Base-by-base conservation (phyloP, 192 early-diverging fungal genomes). In the Backusella psychrophila region DNA sequence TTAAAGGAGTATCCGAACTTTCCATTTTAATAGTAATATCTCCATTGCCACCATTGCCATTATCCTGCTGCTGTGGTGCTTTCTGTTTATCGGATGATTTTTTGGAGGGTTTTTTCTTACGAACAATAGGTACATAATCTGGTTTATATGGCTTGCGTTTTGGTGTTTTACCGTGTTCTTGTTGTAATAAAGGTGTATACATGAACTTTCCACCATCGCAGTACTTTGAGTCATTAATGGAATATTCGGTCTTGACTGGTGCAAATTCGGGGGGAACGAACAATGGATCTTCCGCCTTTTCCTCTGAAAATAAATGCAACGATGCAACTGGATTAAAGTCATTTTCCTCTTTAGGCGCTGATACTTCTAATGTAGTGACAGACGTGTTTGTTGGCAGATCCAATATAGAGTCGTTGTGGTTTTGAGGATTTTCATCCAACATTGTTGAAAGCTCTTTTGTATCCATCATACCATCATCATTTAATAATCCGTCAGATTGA, bases 201-300 rank as follows among this genome's bases (percentile, higher is more conserved):
- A 68, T 72, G 56, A 83, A 83, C 63, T 83, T 83, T 19, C 82
- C 82, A 29, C 82, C 82, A 31, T 73, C 42, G n/a, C 59, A 65
- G 36, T 83, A 83, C 42, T 83, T 83, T n/a, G 82, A 72, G 72
- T 80, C 76, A 29, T 83, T 75, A 11, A 83, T 79, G 9, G 68
- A 41, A 35, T 53, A 66, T 12, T 69, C 39, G 1, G 80, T 41
- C 7, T 68, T 26, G 19, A 83, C 35, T 19, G 82, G 82, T 7
- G 82, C 78, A 72, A 80, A 80, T 33, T 77, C 69, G 5, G 82
- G 76, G 5, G 78, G 82, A 19, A 80, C 73, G 31, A 77, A 74
- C 31, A 26, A 69, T 39, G 67, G 52, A 12, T 78, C 44, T 23
- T 56, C 42, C 7, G 17, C 29, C 5, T 36, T 59, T 0, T 63